Percentiles rank a stretch among this genome's conserved stretches.
phyloP scores from a whole-genome alignment of 768 basidiomycete species.

The Xanthoconium purpureum region DNA sequence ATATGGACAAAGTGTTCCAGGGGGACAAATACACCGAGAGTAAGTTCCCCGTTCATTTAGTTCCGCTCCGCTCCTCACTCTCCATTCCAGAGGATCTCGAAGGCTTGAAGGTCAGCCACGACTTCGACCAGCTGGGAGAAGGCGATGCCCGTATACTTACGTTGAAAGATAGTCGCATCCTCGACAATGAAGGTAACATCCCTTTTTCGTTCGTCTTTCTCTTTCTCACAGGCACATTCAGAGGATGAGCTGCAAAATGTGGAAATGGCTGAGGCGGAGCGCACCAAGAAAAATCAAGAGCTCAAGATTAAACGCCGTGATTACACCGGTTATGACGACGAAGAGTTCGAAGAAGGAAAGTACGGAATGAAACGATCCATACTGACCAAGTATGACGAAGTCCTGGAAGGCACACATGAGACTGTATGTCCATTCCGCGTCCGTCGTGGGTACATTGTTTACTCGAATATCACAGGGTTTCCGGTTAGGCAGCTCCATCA shows the following conservation, averaged over 20 bases:
- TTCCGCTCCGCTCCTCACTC: background rate
- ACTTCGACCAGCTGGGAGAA: conserved; percentile 87
- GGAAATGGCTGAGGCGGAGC: conserved; percentile 88
- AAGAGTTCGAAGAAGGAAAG: conserved; percentile 77
- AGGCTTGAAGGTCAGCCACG: conserved; percentile 95
- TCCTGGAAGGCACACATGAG: conserved; percentile 70
- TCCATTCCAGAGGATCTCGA: conserved; percentile 69
- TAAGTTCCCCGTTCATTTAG: conserved; percentile 36
- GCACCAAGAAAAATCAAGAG: conserved; percentile 72
- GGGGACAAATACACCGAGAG: conserved; percentile 83
- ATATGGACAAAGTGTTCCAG: conserved; percentile 73
- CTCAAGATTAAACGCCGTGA: conserved; percentile 84
- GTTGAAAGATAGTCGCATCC: conserved; percentile 91
- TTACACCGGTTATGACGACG: conserved; percentile 96
- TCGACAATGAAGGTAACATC: conserved; percentile 83
- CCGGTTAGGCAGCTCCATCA: conserved; percentile 67
- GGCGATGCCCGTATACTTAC: conserved; percentile 96
- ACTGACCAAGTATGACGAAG: conserved; percentile 92
- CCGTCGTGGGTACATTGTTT: background rate
- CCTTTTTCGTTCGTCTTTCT: background rate
- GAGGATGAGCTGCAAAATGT: conserved; percentile 98
- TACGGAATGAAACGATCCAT: conserved; percentile 81
- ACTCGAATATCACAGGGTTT: conserved; percentile 59
- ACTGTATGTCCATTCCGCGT: conserved; percentile 43
- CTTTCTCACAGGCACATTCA: conserved; percentile 28